Evolutionary conservation across 1,284 basidiomycete genomes (phyloP).

Genomic region (Xerocomus amazonicus): DNA sequence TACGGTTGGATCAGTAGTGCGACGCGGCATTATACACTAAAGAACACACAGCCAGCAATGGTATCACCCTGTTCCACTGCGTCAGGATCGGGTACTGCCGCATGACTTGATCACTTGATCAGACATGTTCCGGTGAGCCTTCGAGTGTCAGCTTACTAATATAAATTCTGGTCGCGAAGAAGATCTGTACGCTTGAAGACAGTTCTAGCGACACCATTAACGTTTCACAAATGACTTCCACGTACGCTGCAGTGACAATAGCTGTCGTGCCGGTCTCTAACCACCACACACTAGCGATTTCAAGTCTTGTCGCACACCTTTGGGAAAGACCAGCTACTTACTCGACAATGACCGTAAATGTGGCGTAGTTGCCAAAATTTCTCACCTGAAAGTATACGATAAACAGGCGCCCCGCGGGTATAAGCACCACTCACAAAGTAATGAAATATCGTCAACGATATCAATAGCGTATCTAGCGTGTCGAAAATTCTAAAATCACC

Average conservation of each 20-base stretch:
- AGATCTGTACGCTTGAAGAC: constrained; percentile 4
- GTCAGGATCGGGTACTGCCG: constrained; percentile 5
- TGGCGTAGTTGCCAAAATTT: constrained; percentile 2
- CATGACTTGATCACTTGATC: constrained; percentile 1
- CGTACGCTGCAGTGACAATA: constrained; percentile 4
- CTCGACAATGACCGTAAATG: not conserved
- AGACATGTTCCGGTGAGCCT: not conserved
- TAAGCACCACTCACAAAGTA: constrained; percentile 6
- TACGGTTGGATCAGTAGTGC: not conserved
- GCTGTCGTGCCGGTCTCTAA: constrained; percentile 4
- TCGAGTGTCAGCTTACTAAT: constrained; percentile 3
- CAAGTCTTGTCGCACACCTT: not conserved
- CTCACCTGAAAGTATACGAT: not conserved
- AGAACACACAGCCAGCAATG: constrained; percentile 5
- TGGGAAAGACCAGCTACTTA: not conserved
- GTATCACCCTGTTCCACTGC: not conserved
- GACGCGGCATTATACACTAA: not conserved
- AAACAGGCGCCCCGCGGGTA: not conserved
- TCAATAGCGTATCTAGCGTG: constrained; percentile 3
- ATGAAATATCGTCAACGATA: not conserved
- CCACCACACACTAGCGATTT: not conserved
- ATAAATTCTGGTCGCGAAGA: constrained; percentile 9
- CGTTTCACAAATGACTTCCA: not conserved
- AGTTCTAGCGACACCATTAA: not conserved
- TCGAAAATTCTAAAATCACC: constrained; percentile 1